Evolutionary conservation across 768 basidiomycete genomes (phyloP), one percentile per base, ranked within the genome.

Genomic region (Pulveroboletus sp.): DNA sequence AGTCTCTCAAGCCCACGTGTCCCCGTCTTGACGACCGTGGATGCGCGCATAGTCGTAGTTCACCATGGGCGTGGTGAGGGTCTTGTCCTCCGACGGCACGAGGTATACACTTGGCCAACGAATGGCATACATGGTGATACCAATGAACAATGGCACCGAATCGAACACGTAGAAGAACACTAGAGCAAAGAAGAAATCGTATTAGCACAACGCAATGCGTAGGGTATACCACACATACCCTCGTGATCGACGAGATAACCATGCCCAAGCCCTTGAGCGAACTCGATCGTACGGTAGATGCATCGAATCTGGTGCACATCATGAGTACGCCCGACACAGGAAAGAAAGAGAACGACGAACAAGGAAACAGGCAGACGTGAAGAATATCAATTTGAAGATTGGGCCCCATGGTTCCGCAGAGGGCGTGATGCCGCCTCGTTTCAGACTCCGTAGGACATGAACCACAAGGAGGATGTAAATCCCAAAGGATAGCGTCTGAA

Each of bases 151-250:
- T 2, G 69, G 63, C 7, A 69, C 45, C 1, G 63, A 48, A 39
- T 69, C 65, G 25, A 69, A 58, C 4, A 57, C 44, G 20, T 67
- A 66, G 34, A 68, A 65, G 38, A 62, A 67, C 2, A 39, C 67
- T 67, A 32, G 5, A 34, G 13, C 3, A 7, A 14, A 32, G n/a
- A 16, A 31, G 27, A n/a, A 45, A 2, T 16, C 9, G 7, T 29
- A n/a, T 11, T 42, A 29, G n/a, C 38, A 21, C 17, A 8, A 27
- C 12, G 27, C 9, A 5, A 21, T 20, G n/a, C 4, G 1, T 1
- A 20, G 20, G 11, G 3, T 10, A 11, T n/a, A 9, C 27, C 46
- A 9, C 11, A 19, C 49, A 9, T 14, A 60, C 63, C 58, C 58
- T 68, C 65, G 42, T 68, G 58, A 11, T 49, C 41, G 2, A 39